Evolutionary conservation across 805 yeast species (phyloP).

Genomic region (Nakazawaea peltata): DNA sequence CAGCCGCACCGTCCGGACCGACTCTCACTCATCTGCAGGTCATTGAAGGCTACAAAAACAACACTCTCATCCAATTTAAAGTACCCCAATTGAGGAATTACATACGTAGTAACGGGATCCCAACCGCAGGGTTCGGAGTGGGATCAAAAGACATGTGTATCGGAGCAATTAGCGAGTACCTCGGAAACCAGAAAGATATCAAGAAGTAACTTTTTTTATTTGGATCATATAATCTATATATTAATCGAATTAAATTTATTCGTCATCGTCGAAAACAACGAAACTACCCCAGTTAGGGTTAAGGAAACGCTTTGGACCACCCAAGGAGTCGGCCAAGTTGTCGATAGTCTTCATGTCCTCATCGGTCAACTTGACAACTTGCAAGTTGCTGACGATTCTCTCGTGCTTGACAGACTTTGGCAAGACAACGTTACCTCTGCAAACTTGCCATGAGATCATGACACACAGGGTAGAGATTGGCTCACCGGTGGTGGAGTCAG

Average conservation of each 20-base stretch:
- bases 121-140: conserved; percentile 22
- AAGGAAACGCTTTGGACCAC: conserved; percentile 5
- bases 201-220: neutral
- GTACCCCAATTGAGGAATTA: conserved; percentile 34
- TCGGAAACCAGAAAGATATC: conserved; percentile 15
- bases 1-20: too few species aligned
- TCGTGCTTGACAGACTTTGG: conserved; percentile 26
- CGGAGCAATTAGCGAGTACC: conserved; percentile 27
- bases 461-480: conserved; percentile 44
- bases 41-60: conserved; percentile 32
- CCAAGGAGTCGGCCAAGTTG: neutral
- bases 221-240: too few species aligned
- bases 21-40: conserved; percentile 34
- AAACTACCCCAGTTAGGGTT: conserved; percentile 5
- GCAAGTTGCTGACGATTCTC: conserved; percentile 28
- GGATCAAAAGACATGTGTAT: conserved; percentile 34
- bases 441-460: conserved; percentile 48
- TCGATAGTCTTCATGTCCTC: conserved; percentile 4
- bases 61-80: conserved; percentile 27
- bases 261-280: conserved; percentile 2
- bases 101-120: conserved; percentile 24
- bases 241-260: too few species aligned
- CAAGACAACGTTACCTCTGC: conserved; percentile 37
- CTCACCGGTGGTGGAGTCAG: too few species aligned
- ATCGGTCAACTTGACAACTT: conserved; percentile 4